Evolutionary conservation across 1,284 basidiomycete species (phyloP).

Genomic region (Cutaneotrichosporon sp.): DNA sequence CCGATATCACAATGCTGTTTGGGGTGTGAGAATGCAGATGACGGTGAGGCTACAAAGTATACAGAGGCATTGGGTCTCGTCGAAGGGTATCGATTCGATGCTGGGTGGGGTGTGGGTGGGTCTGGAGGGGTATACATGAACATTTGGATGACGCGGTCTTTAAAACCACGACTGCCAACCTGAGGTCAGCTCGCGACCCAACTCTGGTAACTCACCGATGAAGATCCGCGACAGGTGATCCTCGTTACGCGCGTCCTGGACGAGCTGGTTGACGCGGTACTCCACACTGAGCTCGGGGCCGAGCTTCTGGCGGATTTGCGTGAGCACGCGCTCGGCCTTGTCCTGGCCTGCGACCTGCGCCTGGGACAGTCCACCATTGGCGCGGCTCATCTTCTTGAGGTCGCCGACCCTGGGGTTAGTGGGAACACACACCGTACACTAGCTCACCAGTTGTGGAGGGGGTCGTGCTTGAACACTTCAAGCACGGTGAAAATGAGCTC

Average conservation of each 20-base stretch:
- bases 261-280: conserved; percentile 89
- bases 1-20: not conserved
- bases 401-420: conserved; percentile 58
- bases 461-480: conserved; percentile 96
- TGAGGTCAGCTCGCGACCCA: conserved; percentile 15
- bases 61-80: not conserved
- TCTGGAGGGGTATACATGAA: conserved; percentile 3
- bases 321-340: conserved; percentile 85
- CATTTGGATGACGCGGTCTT: not conserved
- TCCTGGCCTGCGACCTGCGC: conserved; percentile 62
- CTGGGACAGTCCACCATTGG: conserved; percentile 34
- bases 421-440: not conserved
- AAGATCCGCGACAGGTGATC: conserved; percentile 78
- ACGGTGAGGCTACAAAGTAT: not conserved
- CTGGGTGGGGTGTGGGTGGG: too few relatives aligned
- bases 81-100: not conserved
- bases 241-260: conserved; percentile 81
- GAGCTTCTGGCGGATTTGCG: conserved; percentile 75
- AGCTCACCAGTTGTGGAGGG: conserved; percentile 82
- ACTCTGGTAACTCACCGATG: conserved; percentile 57
- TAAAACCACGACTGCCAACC: conserved; percentile 33
- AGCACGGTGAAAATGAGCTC: conserved; percentile 90
- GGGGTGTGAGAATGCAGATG: not conserved
- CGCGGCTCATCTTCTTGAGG: conserved; percentile 59
- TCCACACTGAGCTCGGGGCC: conserved; percentile 83